Evolutionary conservation across 1,284 basidiomycete genomes (phyloP).

Genomic region (Pseudozyma sp.): DNA sequence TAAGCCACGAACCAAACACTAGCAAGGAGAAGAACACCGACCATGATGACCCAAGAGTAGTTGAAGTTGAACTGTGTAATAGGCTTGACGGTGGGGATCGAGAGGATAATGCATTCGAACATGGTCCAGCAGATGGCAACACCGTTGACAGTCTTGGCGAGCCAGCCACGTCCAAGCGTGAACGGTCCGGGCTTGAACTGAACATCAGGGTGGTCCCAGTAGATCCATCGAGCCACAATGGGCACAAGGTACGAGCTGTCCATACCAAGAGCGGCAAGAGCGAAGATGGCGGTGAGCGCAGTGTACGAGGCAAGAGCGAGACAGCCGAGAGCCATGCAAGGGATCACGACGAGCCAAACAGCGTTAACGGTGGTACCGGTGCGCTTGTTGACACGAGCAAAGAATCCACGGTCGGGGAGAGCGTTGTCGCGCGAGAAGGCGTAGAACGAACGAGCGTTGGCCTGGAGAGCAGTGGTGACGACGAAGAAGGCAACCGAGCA

Average conservation of each 20-base stretch:
- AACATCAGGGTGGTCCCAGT: conserved; percentile 82
- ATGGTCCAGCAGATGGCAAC: conserved; percentile 75
- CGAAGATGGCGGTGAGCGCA: conserved; percentile 66
- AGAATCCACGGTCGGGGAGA: conserved; percentile 83
- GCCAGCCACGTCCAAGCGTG: conserved; percentile 79
- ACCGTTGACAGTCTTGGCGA: conserved; percentile 77
- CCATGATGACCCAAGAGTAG: conserved; percentile 68
- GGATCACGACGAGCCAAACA: conserved; percentile 80
- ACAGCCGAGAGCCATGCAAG: conserved; percentile 60
- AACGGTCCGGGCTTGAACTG: conserved; percentile 87
- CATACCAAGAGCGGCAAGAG: conserved; percentile 79
- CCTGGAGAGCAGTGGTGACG: conserved; percentile 78
- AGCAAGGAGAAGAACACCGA: conserved; percentile 69
- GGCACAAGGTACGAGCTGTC: conserved; percentile 75
- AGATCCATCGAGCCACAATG: conserved; percentile 75
- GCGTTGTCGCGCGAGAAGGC: conserved; percentile 88
- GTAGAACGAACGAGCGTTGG: conserved; percentile 85
- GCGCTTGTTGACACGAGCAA: conserved; percentile 76
- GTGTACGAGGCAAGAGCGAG: conserved; percentile 61
- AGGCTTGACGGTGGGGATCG: conserved; percentile 56
- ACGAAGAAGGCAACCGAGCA: conserved; percentile 69
- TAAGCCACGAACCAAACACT: conserved; percentile 70
- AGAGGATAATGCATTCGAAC: conserved; percentile 67
- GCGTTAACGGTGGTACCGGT: conserved; percentile 81
- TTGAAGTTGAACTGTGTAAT: conserved; percentile 52